A percentile compares a stretch with the other conserved stretches of the same genome.
phyloP scores from a whole-genome alignment of 75 land plant species.

The Adiantum capillusveneris region DNA sequence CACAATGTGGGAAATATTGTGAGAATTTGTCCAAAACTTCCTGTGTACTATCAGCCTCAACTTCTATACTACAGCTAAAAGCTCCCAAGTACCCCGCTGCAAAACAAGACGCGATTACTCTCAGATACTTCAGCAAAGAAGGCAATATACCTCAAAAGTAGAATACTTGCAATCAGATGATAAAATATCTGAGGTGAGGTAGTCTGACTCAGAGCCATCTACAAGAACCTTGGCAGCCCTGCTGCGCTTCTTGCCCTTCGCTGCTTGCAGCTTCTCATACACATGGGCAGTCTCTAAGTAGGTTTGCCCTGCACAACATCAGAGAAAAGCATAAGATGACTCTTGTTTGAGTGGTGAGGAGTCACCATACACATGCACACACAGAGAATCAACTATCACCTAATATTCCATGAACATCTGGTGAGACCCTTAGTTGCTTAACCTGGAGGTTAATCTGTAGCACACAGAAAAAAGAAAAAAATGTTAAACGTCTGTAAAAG shows the following conservation, averaged over 20 bases:
- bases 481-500: too few relatives aligned
- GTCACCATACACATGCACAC: not conserved
- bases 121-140: too few relatives aligned
- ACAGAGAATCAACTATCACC: constrained; percentile 8
- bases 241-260: constrained; percentile 16
- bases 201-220: constrained; percentile 27
- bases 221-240: constrained; percentile 17
- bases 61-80: too few relatives aligned
- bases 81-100: too few relatives aligned
- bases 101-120: too few relatives aligned
- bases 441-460: constrained; percentile 10
- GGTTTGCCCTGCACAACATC: constrained; percentile 30
- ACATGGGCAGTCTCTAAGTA: constrained; percentile 23
- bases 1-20: too few relatives aligned
- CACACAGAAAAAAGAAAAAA: too few relatives aligned
- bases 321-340: not conserved
- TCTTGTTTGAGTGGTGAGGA: too few relatives aligned
- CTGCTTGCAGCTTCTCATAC: constrained; percentile 28
- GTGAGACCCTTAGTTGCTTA: constrained; percentile 18
- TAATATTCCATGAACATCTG: constrained; percentile 25
- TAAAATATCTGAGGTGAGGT: constrained; percentile 16
- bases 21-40: too few relatives aligned
- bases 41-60: too few relatives aligned
- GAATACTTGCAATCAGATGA: constrained; percentile 30
- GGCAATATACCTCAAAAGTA: constrained; percentile 16